These are phyloP conservation scores for Fusarium domesticum DNA, from an alignment of 2,329 filamentous ascomycete species.

Conservation along the genomic window DNA sequence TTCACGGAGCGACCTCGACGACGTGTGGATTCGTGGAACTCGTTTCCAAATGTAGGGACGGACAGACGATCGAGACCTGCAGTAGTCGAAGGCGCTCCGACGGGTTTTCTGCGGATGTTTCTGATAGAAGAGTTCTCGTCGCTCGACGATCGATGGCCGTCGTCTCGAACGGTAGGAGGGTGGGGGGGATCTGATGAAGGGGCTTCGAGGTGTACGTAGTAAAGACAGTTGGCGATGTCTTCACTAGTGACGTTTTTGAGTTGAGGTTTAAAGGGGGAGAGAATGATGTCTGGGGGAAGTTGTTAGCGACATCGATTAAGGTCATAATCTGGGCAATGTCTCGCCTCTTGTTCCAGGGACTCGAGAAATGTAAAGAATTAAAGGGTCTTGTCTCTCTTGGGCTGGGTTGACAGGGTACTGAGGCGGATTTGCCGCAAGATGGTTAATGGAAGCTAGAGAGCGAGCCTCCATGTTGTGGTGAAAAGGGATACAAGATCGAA, in stretches of 20 bases:
- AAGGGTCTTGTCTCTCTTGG: conserved; percentile 63
- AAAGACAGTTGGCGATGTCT: conserved; percentile 83
- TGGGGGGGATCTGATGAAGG: conserved; percentile 52
- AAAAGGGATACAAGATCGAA: conserved; percentile 4
- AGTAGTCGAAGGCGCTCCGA: conserved; percentile 34
- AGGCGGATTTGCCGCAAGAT: conserved; percentile 81
- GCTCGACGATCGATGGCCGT: conserved; percentile 41
- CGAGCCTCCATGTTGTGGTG: conserved; percentile 64
- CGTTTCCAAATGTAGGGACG: conserved; percentile 12
- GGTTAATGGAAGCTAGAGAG: conserved; percentile 76
- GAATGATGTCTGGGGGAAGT: conserved; percentile 70
- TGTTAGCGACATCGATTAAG: conserved; percentile 17
- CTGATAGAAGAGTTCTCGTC: conserved; percentile 41
- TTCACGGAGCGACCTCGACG: conserved; percentile 21
- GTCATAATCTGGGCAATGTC: conserved; percentile 25
- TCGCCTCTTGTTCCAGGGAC: conserved; percentile 87
- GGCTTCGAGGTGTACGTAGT: conserved; percentile 74
- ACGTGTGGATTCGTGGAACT: conserved; percentile 11
- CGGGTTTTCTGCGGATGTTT: conserved; percentile 53
- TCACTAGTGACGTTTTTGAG: conserved; percentile 84
- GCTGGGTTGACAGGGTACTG: conserved; percentile 77
- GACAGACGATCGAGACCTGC: conserved; percentile 20
- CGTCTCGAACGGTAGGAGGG: conserved; percentile 27
- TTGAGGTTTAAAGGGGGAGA: conserved; percentile 86
- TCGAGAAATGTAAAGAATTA: conserved; percentile 87